These are phyloP conservation scores for Chaetoscypha palmicola DNA, from an alignment of 2,329 filamentous ascomycete species.

Conservation along the genomic window DNA sequence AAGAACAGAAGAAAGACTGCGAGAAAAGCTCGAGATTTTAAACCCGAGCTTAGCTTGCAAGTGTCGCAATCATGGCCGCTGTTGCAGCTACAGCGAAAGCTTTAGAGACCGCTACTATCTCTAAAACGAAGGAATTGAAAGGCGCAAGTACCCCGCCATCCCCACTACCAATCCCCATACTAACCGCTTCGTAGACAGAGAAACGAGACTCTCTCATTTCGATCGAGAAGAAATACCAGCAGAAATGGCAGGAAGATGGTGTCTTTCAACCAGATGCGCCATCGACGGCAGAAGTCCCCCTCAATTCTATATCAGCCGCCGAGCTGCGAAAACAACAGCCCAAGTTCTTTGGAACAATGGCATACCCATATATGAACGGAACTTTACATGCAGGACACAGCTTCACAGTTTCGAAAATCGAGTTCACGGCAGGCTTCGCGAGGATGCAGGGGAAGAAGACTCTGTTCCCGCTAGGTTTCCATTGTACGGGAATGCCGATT, in stretches of 20 bases:
- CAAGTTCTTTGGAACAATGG: slow-evolving; percentile 84
- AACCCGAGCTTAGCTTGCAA: too few species aligned
- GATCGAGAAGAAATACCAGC: slow-evolving; percentile 88
- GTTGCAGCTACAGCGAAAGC: slow-evolving; percentile 34
- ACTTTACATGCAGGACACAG: slow-evolving; percentile 85
- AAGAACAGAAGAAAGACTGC: too few species aligned
- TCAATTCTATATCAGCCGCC: slow-evolving; percentile 63
- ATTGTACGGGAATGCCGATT: slow-evolving; percentile 97
- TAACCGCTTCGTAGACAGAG: slow-evolving; percentile 54
- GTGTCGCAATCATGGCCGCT: slow-evolving; percentile 38
- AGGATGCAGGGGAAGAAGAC: slow-evolving; percentile 85
- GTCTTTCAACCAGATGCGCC: slow-evolving; percentile 87
- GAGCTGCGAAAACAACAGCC: slow-evolving; percentile 75
- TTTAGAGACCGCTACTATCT: slow-evolving; percentile 45
- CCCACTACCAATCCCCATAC: slow-evolving; percentile 16
- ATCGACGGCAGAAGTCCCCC: slow-evolving; percentile 67
- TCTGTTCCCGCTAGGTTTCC: slow-evolving; percentile 88
- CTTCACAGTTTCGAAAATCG: slow-evolving; percentile 87
- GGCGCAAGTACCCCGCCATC: slow-evolving; percentile 37
- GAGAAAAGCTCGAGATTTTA: slow-evolving; percentile 5
- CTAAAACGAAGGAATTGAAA: slow-evolving; percentile 56
- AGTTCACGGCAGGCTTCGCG: slow-evolving; percentile 81
- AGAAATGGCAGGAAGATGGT: slow-evolving; percentile 67
- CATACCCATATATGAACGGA: slow-evolving; percentile 80
- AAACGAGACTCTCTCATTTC: slow-evolving; percentile 78